These are phyloP conservation scores for Athelia psychrophila DNA, from an alignment of 1,284 basidiomycete genomes.

Conservation along the genomic window DNA sequence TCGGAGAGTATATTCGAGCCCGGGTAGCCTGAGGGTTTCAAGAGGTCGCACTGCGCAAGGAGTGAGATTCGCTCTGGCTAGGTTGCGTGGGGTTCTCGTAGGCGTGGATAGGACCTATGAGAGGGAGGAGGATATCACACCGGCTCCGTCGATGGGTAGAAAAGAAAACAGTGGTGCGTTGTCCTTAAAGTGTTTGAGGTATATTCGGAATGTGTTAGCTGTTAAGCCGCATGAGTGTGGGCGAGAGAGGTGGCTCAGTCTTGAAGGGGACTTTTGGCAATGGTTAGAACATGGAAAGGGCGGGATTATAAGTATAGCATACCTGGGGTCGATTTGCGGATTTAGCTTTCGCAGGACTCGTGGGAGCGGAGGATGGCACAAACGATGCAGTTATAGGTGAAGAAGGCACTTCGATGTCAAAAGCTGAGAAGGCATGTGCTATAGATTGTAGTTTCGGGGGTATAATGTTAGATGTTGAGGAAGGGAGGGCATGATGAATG, in stretches of 20 bases:
- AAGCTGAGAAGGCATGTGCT: conserved; percentile 6
- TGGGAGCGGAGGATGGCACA: conserved; percentile 9
- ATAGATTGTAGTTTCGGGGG: conserved; percentile 12
- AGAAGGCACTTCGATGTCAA: background rate
- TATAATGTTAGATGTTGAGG: background rate
- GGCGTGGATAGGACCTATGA: conserved; percentile 26
- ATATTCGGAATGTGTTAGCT: conserved; percentile 65
- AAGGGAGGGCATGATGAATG: conserved; percentile 45
- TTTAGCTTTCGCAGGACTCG: conserved; percentile 18
- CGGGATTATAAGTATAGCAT: background rate
- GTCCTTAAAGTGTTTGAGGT: conserved; percentile 76
- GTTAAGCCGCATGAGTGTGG: conserved; percentile 63
- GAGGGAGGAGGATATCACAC: conserved; percentile 15
- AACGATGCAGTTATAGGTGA: conserved; percentile 4
- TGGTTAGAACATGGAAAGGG: background rate
- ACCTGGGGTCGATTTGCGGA: background rate
- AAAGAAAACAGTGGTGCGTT: conserved; percentile 23
- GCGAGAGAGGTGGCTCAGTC: conserved; percentile 66
- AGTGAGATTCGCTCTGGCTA: too few species aligned
- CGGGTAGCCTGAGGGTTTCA: conserved; percentile 5
- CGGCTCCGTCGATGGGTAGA: conserved; percentile 7
- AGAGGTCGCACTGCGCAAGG: conserved; percentile 11
- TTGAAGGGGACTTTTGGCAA: conserved; percentile 35
- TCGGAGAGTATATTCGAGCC: conserved; percentile 10
- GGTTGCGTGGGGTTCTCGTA: conserved; percentile 17